These are phyloP conservation scores for Teratosphaeriaceae sp. DNA, from an alignment of 2,329 filamentous ascomycete genomes.

Conservation along the genomic window DNA sequence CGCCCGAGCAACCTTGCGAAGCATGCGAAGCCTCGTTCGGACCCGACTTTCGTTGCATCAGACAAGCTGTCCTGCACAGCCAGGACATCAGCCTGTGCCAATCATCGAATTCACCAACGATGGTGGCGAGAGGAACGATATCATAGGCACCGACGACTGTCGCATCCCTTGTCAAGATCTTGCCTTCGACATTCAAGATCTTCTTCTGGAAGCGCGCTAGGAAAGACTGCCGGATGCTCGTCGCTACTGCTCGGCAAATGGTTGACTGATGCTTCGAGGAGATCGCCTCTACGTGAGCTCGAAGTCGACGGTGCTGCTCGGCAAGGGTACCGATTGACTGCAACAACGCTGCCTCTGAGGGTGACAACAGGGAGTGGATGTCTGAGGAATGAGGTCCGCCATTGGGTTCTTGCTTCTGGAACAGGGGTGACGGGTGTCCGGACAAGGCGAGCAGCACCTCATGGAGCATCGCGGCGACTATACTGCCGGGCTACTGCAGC, in stretches of 20 bases:
- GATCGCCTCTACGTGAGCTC: conserved; percentile 59
- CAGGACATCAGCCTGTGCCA: conserved; percentile 84
- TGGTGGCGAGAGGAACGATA: conserved; percentile 81
- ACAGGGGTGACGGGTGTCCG: conserved; percentile 84
- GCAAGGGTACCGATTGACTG: conserved; percentile 70
- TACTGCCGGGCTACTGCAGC: not conserved
- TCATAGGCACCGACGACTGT: conserved; percentile 82
- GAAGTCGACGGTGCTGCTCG: conserved; percentile 67
- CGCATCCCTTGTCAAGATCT: conserved; percentile 69
- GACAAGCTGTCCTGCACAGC: conserved; percentile 67
- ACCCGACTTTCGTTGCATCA: conserved; percentile 49
- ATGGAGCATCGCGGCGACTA: conserved; percentile 69
- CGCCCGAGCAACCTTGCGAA: conserved; percentile 29
- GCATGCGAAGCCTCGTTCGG: not conserved
- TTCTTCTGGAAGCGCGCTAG: conserved; percentile 75
- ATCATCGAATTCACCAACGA: conserved; percentile 77
- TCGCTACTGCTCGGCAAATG: conserved; percentile 81
- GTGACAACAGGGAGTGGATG: conserved; percentile 53
- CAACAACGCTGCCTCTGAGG: conserved; percentile 77
- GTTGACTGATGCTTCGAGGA: conserved; percentile 66
- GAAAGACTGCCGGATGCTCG: conserved; percentile 66
- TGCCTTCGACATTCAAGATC: conserved; percentile 75
- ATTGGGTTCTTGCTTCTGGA: conserved; percentile 42
- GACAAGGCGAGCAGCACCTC: conserved; percentile 96
- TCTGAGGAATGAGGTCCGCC: conserved; percentile 14